These are phyloP conservation scores for Pyrenophora graminea DNA, from an alignment of 2,329 filamentous ascomycete species.

Conservation along the genomic window DNA sequence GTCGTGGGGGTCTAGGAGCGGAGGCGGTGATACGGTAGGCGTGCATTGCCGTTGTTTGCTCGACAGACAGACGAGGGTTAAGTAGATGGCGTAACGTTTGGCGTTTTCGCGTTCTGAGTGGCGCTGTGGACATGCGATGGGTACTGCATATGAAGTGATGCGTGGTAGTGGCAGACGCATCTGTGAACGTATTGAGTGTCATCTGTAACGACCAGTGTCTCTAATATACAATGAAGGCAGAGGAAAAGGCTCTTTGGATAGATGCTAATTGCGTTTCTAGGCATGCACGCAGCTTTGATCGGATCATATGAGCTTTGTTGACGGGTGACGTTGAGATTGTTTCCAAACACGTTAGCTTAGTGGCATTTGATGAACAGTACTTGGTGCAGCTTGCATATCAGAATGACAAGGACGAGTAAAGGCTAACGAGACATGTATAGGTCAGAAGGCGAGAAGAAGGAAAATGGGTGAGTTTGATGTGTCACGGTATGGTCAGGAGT, in stretches of 20 bases:
- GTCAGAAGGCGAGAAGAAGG: no score
- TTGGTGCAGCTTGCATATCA: not conserved
- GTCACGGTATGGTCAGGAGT: no score
- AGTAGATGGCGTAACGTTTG: slow-evolving; percentile 1
- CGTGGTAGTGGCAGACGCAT: slow-evolving; percentile 11
- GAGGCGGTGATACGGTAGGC: no score
- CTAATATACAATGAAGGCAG: not conserved
- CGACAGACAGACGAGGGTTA: no score
- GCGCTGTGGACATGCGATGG: slow-evolving; percentile 22
- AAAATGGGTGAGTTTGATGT: no score
- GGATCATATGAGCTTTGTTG: no score
- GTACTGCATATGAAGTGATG: slow-evolving; percentile 13
- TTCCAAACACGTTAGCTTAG: no score
- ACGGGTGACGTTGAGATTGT: no score
- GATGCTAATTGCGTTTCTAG: no score
- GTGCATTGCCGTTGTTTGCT: not conserved
- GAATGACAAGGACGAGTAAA: not conserved
- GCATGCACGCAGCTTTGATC: no score
- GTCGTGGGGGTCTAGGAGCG: no score
- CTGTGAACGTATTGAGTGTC: slow-evolving; percentile 13
- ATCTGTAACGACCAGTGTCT: slow-evolving; percentile 15
- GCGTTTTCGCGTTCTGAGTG: slow-evolving; percentile 5
- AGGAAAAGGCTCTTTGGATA: not conserved
- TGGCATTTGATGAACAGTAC: not conserved
- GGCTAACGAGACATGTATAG: no score